Base-by-base conservation (phyloP, 2,329 filamentous ascomycete genomes). In the Aspergillus sp. region DNA sequence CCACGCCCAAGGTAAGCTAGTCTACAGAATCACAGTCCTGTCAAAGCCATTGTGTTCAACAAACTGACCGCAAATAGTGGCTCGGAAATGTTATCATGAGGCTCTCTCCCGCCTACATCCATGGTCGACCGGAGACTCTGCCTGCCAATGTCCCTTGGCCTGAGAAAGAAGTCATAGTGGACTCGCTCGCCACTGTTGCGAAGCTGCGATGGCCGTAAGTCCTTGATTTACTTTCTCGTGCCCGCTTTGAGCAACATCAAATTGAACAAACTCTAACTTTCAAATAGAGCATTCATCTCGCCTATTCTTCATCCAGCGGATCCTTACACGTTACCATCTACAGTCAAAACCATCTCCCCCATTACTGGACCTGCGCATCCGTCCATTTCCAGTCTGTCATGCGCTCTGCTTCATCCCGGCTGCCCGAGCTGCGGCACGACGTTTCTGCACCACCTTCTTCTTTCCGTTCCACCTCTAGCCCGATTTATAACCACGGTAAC, bases 341-440 rank as follows among this genome's bases (percentile, higher is more conserved):
- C 84, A 3, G 81, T 87, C 3, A 83, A 96, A 22, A 78, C 84
- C 12, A 88, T 97, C 58, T 83, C 88, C 0, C 90, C 92, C 0
- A 86, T 98, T 56, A 92, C 91, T 1, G 88, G 90, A 1, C 85
- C 90, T 29, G 94, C 94, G 0, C 94, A 98, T 71, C 94, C 94
- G 1, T 87, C 92, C 47, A 94, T 96, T 73, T 88, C 85, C 10
- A 89, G 88, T 26, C 85, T 97, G 20, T 94, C 92, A 49, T 99
- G 95, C 77, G 94, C 94, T 1, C 84, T 94, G 2, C 85, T 98
- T 2, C 94, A 99, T 73, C 93, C 94, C 0, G 82, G 85, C 18
- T 91, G 96, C 69, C 93, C 94, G 1, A 96, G 91, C 18, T 99
- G 94, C 75, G 84, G 89, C 42, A 90, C 91, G 31, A 96, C 91